phyloP scores from a whole-genome alignment of 2,329 filamentous ascomycete genomes.

The Talaromyces sp. region DNA sequence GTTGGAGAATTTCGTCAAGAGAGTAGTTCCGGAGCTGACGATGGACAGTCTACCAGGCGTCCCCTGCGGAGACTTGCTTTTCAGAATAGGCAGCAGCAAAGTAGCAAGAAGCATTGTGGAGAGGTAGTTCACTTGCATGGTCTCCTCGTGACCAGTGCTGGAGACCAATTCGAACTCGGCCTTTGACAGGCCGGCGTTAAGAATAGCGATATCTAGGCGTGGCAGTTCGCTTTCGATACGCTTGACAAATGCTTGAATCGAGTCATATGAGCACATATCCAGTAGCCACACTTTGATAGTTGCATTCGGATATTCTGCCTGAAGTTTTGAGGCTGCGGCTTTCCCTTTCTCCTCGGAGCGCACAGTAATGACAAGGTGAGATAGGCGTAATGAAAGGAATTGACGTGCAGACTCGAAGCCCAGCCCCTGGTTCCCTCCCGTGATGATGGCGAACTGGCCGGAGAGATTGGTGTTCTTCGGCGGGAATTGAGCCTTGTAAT shows the following conservation, averaged over 20 bases:
- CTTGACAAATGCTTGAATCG: slow-evolving; percentile 29
- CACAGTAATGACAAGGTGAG: slow-evolving; percentile 43
- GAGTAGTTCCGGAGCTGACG: slow-evolving; percentile 18
- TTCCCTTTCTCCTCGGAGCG: slow-evolving; percentile 41
- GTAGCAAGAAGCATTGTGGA: slow-evolving; percentile 53
- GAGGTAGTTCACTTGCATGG: slow-evolving; percentile 55
- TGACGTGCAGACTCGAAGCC: slow-evolving; percentile 48
- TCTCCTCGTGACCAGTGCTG: slow-evolving; percentile 46
- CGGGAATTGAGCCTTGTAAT: not conserved
- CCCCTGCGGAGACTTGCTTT: slow-evolving; percentile 17
- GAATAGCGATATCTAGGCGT: slow-evolving; percentile 41
- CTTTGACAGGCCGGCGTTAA: slow-evolving; percentile 36
- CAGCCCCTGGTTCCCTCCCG: slow-evolving; percentile 49
- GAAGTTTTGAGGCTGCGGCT: slow-evolving; percentile 35
- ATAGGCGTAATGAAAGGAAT: slow-evolving; percentile 38
- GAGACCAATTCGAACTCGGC: slow-evolving; percentile 27
- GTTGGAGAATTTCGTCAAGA: slow-evolving; percentile 14
- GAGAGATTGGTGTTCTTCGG: not conserved
- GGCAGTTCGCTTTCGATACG: slow-evolving; percentile 33
- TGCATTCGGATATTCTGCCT: slow-evolving; percentile 18
- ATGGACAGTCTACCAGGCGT: slow-evolving; percentile 15
- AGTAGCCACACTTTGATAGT: slow-evolving; percentile 42
- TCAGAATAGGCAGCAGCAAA: slow-evolving; percentile 48
- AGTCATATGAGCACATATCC: slow-evolving; percentile 43
- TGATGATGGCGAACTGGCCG: slow-evolving; percentile 46